Evolutionary conservation across 2,329 filamentous ascomycete species (phyloP).

Genomic region (Aspergillus versicolor): DNA sequence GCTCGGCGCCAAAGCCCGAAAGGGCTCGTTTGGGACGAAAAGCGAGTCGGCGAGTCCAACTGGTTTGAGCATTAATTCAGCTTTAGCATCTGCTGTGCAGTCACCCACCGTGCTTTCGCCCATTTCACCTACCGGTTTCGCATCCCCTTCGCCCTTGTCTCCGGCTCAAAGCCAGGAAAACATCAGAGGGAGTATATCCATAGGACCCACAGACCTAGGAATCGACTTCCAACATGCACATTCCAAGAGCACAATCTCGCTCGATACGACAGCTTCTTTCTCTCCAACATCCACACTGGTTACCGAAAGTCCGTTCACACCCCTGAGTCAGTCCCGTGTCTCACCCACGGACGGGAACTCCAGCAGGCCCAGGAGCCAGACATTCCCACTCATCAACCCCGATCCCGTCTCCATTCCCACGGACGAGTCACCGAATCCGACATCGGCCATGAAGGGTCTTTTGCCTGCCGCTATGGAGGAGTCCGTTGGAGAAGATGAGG

Average conservation of each 20-base stretch:
- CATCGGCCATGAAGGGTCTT: slow-evolving; percentile 49
- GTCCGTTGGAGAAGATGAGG: slow-evolving; percentile 51
- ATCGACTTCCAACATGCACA: slow-evolving; percentile 63
- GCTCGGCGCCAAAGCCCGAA: slow-evolving; percentile 54
- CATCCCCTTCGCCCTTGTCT: slow-evolving; percentile 69
- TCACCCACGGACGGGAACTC: slow-evolving; percentile 54
- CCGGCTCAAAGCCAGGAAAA: slow-evolving; percentile 69
- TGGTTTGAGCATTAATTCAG: slow-evolving; percentile 56
- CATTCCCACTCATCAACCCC: slow-evolving; percentile 66
- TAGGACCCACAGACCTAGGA: slow-evolving; percentile 61
- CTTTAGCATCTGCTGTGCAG: slow-evolving; percentile 56
- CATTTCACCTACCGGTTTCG: slow-evolving; percentile 65
- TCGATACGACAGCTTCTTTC: slow-evolving; percentile 67
- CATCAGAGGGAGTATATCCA: slow-evolving; percentile 58
- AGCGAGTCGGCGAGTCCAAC: slow-evolving; percentile 69
- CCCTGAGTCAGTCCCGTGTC: slow-evolving; percentile 51
- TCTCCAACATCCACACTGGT: slow-evolving; percentile 77
- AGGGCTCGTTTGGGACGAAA: slow-evolving; percentile 49
- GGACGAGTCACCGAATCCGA: slow-evolving; percentile 52
- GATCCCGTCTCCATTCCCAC: slow-evolving; percentile 53
- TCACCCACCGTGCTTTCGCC: slow-evolving; percentile 70
- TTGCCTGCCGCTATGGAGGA: slow-evolving; percentile 48
- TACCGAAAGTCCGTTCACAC: slow-evolving; percentile 70
- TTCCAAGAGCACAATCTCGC: slow-evolving; percentile 65
- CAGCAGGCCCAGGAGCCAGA: slow-evolving; percentile 81